Conservation (phyloP, 2,329 filamentous ascomycete genomes). For the Passalora sequoiae region DNA sequence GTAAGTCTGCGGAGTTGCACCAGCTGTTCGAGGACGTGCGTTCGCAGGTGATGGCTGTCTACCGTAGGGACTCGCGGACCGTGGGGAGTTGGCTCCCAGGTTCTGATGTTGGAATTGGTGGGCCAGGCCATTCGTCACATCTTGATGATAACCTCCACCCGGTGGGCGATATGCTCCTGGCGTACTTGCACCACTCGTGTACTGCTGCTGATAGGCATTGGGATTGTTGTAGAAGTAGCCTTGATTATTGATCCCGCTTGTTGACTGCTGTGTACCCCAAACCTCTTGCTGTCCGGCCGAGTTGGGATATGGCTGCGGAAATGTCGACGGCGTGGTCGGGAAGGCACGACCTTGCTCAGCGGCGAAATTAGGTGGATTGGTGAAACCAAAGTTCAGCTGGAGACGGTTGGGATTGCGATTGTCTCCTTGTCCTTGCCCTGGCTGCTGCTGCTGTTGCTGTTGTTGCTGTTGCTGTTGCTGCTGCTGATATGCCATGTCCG, state of each 20-base stretch:
- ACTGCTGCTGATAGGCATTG: slow-evolving; percentile 45
- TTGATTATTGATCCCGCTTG: slow-evolving; percentile 38
- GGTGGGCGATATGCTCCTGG: slow-evolving; percentile 54
- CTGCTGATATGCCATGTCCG: slow-evolving; percentile 19
- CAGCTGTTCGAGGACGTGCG: slow-evolving; percentile 79
- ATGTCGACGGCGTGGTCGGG: slow-evolving; percentile 81
- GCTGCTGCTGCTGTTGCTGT: slow-evolving; percentile 14
- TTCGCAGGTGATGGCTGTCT: slow-evolving; percentile 61
- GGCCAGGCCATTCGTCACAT: slow-evolving; percentile 83
- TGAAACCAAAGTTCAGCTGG: slow-evolving; percentile 50
- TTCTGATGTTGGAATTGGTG: slow-evolving; percentile 98
- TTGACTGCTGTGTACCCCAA: slow-evolving; percentile 47
- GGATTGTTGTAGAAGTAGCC: slow-evolving; percentile 51
- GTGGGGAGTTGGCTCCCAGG: slow-evolving; percentile 61
- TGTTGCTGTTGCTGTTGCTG: slow-evolving; percentile 10
- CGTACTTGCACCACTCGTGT: slow-evolving; percentile 35
- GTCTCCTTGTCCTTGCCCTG: slow-evolving; percentile 26
- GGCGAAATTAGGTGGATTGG: slow-evolving; percentile 40
- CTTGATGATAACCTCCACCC: slow-evolving; percentile 59
- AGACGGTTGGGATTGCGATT: slow-evolving; percentile 41
- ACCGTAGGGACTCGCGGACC: slow-evolving; percentile 62
- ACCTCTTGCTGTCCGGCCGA: slow-evolving; percentile 58
- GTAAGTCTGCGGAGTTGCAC: slow-evolving; percentile 57
- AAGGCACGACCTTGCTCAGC: slow-evolving; percentile 45
- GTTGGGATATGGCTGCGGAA: slow-evolving; percentile 75